Evolutionary conservation across 305 asterid species (phyloP), one percentile per base, ranked within the genome.

Genomic region (Fraxinus albicans): DNA sequence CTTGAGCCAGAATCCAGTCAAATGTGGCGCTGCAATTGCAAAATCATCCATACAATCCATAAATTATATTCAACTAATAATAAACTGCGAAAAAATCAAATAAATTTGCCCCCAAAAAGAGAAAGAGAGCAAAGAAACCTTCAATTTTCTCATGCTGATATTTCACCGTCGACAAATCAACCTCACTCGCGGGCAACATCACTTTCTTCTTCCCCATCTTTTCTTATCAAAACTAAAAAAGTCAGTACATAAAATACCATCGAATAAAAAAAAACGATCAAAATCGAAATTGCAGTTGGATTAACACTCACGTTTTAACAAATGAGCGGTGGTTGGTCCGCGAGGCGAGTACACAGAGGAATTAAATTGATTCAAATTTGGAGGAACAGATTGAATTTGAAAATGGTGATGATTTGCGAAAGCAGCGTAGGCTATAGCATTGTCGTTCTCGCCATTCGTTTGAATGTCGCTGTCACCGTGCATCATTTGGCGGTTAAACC

Each of bases 1-100:
- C 82, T 91, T 91, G 77, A 96, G 87, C 90, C 78, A 80, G 76
- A 87, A 76, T 84, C 99, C 98, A 85, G 98, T 92, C 91, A 94
- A 82, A 86, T 94, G 98, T 29, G 99, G 99, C 82, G 99, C 99
- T 96, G 90, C 92, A 85, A 74, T 33, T 47, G 76, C 78, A 83
- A 81, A 79, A 13, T 38, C 73, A 12, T 38, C 69, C 38, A 29
- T 69, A 44, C 53, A 34, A 27, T 3, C 76, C 83, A 70, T 73
- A 80, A 80, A 69, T 36, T 1, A 31, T 31, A 74, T 31, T 29
- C 40, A 31, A 31, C 42, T 70, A 33, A 15, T 70, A 80, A 25
- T 27, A 77, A 58, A 27, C 74, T 67, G 58, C 2, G 21, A 42
- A 78, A 38, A 36, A 58, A 8, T 77, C 23, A 67, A 70, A 38